phyloP scores from a whole-genome alignment of 371 early-diverging fungal genomes.

The Vairimorpha necatrix region DNA sequence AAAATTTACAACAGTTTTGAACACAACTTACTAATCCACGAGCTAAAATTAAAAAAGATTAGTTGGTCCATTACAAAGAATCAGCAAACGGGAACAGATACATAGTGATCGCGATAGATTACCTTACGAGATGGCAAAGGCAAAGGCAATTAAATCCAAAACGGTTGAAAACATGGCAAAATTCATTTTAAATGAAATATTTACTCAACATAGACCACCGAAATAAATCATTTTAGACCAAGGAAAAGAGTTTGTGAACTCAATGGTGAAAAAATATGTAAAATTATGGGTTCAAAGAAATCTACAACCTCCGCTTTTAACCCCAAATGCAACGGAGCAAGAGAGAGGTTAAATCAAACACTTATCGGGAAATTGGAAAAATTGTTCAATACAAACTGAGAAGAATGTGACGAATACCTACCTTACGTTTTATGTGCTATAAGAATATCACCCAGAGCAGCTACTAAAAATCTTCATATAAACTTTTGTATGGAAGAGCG shows the following conservation, averaged over 20 bases:
- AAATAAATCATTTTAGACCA: slow-evolving; percentile 61
- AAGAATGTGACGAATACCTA: slow-evolving; percentile 31
- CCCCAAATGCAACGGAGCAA: background rate
- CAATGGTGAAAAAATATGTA: background rate
- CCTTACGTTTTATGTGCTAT: background rate
- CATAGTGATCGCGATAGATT: slow-evolving; percentile 65
- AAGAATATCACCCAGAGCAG: background rate
- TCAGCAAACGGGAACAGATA: slow-evolving; percentile 55
- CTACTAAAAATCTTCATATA: background rate
- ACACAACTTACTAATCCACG: background rate
- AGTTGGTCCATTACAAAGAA: slow-evolving; percentile 59
- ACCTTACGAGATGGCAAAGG: slow-evolving; percentile 62
- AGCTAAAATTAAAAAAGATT: slow-evolving; percentile 63
- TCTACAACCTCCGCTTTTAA: background rate
- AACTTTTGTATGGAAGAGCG: slow-evolving; percentile 12
- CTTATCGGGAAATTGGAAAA: slow-evolving; percentile 21
- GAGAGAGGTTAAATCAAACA: slow-evolving; percentile 32
- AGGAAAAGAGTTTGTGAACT: slow-evolving; percentile 58
- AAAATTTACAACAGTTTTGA: background rate
- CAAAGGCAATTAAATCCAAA: slow-evolving; percentile 54
- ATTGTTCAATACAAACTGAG: background rate
- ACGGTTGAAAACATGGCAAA: slow-evolving; percentile 49
- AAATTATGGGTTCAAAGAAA: background rate
- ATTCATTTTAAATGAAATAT: slow-evolving; percentile 43
- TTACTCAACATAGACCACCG: slow-evolving; percentile 51